Percentiles rank a stretch among this genome's conserved stretches.
These are phyloP conservation scores for Lentinula novae-zelandiae DNA, from an alignment of 1,284 basidiomycete genomes.

Conservation along the genomic window DNA sequence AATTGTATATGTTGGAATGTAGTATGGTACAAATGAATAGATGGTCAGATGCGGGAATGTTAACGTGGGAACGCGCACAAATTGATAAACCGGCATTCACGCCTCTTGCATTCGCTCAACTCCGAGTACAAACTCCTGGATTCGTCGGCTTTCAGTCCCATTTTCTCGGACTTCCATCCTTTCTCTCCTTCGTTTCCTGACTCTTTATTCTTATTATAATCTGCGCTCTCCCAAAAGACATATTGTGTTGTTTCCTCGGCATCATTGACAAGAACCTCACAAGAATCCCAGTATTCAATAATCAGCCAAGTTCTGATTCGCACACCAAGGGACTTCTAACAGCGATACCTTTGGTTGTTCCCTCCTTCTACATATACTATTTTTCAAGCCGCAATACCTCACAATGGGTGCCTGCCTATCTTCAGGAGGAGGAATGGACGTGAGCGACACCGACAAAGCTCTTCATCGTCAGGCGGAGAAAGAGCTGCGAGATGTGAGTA, in stretches of 20 bases:
- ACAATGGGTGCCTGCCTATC: constrained; percentile 79
- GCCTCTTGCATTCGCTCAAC: neutral
- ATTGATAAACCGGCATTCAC: neutral
- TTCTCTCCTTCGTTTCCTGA: neutral
- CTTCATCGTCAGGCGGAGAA: constrained; percentile 39
- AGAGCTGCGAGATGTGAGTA: constrained; percentile 56
- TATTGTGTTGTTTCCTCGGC: neutral
- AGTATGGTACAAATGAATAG: neutral
- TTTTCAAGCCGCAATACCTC: neutral
- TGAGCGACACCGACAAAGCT: constrained; percentile 60
- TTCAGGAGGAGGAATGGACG: constrained; percentile 44
- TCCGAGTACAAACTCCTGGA: neutral
- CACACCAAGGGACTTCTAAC: neutral
- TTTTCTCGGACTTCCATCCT: neutral
- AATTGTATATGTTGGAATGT: too few relatives aligned
- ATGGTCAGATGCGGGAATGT: neutral
- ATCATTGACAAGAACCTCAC: neutral
- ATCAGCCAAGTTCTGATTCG: neutral
- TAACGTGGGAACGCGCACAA: neutral
- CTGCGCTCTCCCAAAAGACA: neutral
- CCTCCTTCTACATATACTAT: neutral
- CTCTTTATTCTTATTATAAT: neutral
- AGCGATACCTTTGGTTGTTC: neutral
- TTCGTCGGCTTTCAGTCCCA: neutral
- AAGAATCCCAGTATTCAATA: neutral